Conservation (phyloP, 225 moss, liverwort and hornwort species). For the Takakia lepidozioides region DNA sequence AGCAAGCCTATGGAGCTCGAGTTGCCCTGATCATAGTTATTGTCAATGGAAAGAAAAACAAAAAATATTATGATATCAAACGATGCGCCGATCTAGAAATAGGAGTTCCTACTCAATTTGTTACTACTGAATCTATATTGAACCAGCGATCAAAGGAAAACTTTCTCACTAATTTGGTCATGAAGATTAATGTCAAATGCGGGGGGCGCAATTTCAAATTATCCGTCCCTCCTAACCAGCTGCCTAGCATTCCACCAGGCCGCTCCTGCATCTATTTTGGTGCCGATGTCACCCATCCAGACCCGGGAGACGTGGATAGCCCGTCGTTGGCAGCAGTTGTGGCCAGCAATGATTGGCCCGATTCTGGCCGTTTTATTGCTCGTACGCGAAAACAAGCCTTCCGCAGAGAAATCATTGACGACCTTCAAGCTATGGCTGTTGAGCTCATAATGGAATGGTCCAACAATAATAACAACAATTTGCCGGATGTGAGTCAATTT, state of each 20-base stretch:
- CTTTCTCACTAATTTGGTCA: background rate
- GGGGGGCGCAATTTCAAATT: conserved; percentile 9
- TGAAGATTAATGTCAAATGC: conserved; percentile 6
- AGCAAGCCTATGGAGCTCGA: background rate
- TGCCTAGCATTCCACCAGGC: background rate
- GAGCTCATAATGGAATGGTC: conserved; percentile 29
- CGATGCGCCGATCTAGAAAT: background rate
- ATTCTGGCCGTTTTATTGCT: conserved; percentile 22
- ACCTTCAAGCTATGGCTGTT: conserved; percentile 24
- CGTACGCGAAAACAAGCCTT: conserved; percentile 20
- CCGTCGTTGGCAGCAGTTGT: conserved; percentile 35
- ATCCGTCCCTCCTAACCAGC: background rate
- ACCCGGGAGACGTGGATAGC: conserved; percentile 5
- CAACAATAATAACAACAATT: conserved; percentile 14
- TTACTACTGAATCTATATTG: background rate
- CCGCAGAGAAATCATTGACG: conserved; percentile 12
- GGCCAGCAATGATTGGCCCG: conserved; percentile 44
- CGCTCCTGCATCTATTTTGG: conserved; percentile 12
- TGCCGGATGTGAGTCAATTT: conserved; percentile 37
- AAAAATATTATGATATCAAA: conserved; percentile 3
- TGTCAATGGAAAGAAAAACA: conserved; percentile 1
- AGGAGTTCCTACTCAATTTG: conserved; percentile 3
- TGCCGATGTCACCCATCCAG: conserved; percentile 21
- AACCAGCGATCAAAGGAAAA: background rate
- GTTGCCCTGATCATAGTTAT: background rate